Evolutionary conservation across 306 rosid genomes (phyloP), one percentile per base, ranked within the genome.

Genomic region (Betula pendula): DNA sequence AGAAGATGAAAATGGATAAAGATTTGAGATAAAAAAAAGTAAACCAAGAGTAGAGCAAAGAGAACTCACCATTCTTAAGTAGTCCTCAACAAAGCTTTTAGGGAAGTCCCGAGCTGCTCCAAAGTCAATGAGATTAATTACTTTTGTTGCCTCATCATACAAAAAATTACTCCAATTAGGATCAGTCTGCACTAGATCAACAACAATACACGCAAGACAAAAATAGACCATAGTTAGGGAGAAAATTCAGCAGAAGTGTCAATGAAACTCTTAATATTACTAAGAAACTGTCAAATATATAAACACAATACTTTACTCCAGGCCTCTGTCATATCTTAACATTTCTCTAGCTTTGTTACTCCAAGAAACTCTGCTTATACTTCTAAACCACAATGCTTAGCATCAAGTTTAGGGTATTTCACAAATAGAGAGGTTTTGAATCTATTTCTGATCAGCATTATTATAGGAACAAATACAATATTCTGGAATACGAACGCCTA

Each of bases 161-260:
- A 95, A 84, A 89, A 95, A 95, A 84, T 95, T 95, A 68, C 97
- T 83, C 98, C 98, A 95, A 78, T 95, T 95, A 70, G 98, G 98
- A 87, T 95, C 98, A 6, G 98, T 95, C 97, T 95, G 96, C 88
- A 85, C 51, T 50, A 72, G 70, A 86, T 67, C 71, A 66, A 84
- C 59, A 68, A 78, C 29, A 75, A 81, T 75, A 79, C 67, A 79
- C 52, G 79, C 79, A 71, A 80, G 75, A 25, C 66, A 68, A 77
- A 56, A 75, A 63, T 75, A 75, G 65, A 85, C 56, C 24, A 40
- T 24, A 70, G 80, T 70, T 43, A 74, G 66, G 76, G 47, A 71
- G 35, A 29, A 20, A 72, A 75, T 22, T 59, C 35, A 75, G n/a
- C 68, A 71, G 19, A 77, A 52, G 53, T 35, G 70, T 38, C 14